Conservation (phyloP, 2,329 filamentous ascomycete genomes). For the Fusarium subtropicale region DNA sequence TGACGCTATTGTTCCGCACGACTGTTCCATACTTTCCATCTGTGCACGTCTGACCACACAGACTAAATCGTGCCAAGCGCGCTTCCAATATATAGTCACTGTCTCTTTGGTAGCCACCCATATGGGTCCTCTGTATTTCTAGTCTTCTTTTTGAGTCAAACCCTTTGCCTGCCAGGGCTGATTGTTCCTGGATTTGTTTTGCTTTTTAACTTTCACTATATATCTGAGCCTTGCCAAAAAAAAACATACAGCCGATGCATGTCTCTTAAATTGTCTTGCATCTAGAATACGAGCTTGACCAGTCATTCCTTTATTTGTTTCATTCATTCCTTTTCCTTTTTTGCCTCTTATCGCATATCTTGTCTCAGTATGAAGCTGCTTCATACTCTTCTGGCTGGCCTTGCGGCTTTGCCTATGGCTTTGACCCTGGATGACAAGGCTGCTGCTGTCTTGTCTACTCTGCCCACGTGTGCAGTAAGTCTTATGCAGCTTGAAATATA, state of each 20-base stretch:
- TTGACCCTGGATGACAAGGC: not conserved
- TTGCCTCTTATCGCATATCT: too few relatives aligned
- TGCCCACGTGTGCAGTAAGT: constrained; percentile 51
- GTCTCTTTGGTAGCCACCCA: not conserved
- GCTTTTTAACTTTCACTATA: not conserved
- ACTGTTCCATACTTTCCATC: not conserved
- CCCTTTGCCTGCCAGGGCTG: not conserved
- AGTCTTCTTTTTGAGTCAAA: not conserved
- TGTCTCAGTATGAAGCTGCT: constrained; percentile 9
- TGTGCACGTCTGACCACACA: constrained; percentile 1
- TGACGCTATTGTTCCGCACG: not conserved
- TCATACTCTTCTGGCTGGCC: constrained; percentile 1
- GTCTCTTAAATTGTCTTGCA: not conserved
- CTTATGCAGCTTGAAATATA: not conserved
- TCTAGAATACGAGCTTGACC: not conserved
- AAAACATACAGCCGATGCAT: not conserved
- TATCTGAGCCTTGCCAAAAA: not conserved
- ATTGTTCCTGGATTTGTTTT: not conserved
- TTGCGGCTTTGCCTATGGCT: constrained; percentile 11
- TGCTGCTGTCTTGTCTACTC: constrained; percentile 16
- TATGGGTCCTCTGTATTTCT: not conserved
- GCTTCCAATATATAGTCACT: not conserved
- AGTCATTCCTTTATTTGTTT: not conserved
- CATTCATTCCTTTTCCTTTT: not conserved
- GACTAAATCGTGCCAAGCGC: not conserved